Evolutionary conservation across 257 asterid genomes (phyloP), one percentile per base, ranked within the genome.

Genomic region (Haberlea rhodopensis): DNA sequence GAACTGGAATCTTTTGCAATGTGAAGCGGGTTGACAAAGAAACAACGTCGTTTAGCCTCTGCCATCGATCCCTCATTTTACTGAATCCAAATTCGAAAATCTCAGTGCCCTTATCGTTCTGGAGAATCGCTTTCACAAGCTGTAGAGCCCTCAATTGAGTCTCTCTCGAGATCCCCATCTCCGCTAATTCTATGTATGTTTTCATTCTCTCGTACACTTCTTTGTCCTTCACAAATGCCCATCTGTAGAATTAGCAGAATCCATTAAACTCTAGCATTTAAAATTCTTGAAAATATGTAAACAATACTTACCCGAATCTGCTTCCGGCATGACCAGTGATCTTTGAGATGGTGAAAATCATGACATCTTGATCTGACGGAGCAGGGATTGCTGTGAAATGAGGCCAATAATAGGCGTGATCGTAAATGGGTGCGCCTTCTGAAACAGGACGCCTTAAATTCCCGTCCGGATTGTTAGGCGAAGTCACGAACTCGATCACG

Each of bases 301-400:
- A 22, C 9, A 90, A 82, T 85, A 87, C 10, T 95, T 84, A 87
- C 95, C 95, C 96, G 60, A 87, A 76, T 80, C 92, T 71, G 68
- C 82, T 85, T 68, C 97, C 95, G 10, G 95, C 97, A 72, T 90
- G 96, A 32, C 96, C 96, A 2, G 96, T 84, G 37, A 90, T 85
- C 80, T 87, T 90, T 4, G 96, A 87, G 18, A 85, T 49, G 0
- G 96, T 79, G 21, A 87, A 87, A 10, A 84, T 64, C 96, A 84
- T 80, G 70, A 90, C 29, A 74, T 85, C 97, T 73, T 78, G 90
- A 71, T 87, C 72, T 1, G 85, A 79, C 5, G 92, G 87, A 23
- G 82, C 55, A 32, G 90, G 86, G 68, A 87, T 82, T 37, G 92
- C 86, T 0, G 96, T 72, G 26, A 66, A 90, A 82, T 85, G 88